Percentiles rank a stretch among this genome's conserved stretches.
Evolutionary conservation across 1,284 basidiomycete genomes (phyloP).

Genomic region (Fomes fomentarius): DNA sequence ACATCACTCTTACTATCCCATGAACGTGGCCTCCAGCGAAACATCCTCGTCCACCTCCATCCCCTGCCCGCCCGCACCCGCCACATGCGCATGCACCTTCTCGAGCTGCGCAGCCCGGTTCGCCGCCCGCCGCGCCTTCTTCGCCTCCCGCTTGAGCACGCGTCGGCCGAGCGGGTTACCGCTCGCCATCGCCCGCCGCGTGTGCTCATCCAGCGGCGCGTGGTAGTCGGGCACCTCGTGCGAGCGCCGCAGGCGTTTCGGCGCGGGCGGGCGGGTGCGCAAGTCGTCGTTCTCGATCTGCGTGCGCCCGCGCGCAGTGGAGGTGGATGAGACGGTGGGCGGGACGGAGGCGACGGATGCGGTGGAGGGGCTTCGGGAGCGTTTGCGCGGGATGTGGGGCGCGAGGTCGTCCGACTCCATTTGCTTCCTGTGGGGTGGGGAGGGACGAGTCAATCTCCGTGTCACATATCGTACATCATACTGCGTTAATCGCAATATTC

Average conservation of each 20-base stretch:
- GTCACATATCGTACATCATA: no score
- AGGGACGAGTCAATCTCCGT: background rate
- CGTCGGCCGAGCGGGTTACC: conserved; percentile 61
- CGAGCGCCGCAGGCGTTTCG: conserved; percentile 59
- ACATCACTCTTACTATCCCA: no score
- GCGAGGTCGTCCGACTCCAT: conserved; percentile 51
- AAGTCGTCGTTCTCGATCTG: no score
- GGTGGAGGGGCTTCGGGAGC: conserved; percentile 36
- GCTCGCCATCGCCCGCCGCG: conserved; percentile 44
- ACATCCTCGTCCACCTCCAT: conserved; percentile 43
- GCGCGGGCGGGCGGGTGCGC: conserved; percentile 42
- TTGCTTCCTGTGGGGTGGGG: conserved; percentile 26
- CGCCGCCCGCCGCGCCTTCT: conserved; percentile 55
- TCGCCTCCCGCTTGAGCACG: conserved; percentile 62
- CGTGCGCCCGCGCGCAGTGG: background rate
- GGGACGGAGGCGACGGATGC: conserved; percentile 11
- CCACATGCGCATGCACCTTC: conserved; percentile 11
- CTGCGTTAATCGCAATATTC: no score
- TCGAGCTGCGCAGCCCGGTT: conserved; percentile 19
- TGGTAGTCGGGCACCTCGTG: conserved; percentile 56
- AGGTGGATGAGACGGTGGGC: background rate
- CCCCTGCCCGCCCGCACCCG: conserved; percentile 5
- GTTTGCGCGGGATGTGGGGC: conserved; percentile 40
- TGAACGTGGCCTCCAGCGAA: conserved; percentile 31
- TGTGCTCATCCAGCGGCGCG: conserved; percentile 41